A percentile compares a stretch with the other conserved stretches of the same genome.
Conservation (phyloP, 495 filamentous ascomycete genomes). For the Hypoxylon intermedium region DNA sequence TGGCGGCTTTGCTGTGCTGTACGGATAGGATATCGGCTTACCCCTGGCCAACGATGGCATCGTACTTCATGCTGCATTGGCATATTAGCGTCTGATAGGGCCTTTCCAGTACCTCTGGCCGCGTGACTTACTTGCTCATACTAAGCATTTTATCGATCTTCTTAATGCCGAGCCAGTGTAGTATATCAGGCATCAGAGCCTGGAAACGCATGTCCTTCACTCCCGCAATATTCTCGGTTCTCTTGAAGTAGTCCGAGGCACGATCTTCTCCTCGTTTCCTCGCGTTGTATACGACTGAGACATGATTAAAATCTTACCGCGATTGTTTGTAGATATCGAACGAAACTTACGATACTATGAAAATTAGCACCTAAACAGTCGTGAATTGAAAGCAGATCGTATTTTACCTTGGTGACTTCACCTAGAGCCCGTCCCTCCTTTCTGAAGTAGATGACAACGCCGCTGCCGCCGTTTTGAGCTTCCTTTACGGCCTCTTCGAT, state of each 20-base stretch:
- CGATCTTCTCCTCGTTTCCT: slow-evolving; percentile 83
- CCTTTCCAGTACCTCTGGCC: slow-evolving; percentile 11
- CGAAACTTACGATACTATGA: slow-evolving; percentile 55
- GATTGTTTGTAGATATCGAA: not conserved
- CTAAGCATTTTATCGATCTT: slow-evolving; percentile 99
- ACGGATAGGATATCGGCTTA: slow-evolving; percentile 45
- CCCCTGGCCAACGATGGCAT: slow-evolving; percentile 95
- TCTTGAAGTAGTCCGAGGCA: slow-evolving; percentile 95
- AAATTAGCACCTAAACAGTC: slow-evolving; percentile 24
- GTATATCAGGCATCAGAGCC: slow-evolving; percentile 97
- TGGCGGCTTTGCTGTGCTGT: slow-evolving; percentile 19
- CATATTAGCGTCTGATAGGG: slow-evolving; percentile 24
- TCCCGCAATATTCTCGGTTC: slow-evolving; percentile 96
- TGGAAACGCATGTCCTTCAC: slow-evolving; percentile 99
- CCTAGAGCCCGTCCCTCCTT: slow-evolving; percentile 95
- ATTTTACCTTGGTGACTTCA: slow-evolving; percentile 89
- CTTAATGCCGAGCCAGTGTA: slow-evolving; percentile 98
- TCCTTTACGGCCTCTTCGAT: slow-evolving; percentile 97
- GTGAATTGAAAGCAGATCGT: slow-evolving; percentile 6
- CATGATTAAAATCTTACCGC: slow-evolving; percentile 42
- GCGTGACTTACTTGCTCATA: slow-evolving; percentile 84
- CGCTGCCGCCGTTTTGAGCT: slow-evolving; percentile 91
- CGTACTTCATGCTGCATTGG: slow-evolving; percentile 86
- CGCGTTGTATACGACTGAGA: slow-evolving; percentile 88
- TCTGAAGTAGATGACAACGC: slow-evolving; percentile 98